Evolutionary conservation across 164 flowering plant species (phyloP), one percentile per base, ranked within the genome.

Genomic region (Umbellularia californica): DNA sequence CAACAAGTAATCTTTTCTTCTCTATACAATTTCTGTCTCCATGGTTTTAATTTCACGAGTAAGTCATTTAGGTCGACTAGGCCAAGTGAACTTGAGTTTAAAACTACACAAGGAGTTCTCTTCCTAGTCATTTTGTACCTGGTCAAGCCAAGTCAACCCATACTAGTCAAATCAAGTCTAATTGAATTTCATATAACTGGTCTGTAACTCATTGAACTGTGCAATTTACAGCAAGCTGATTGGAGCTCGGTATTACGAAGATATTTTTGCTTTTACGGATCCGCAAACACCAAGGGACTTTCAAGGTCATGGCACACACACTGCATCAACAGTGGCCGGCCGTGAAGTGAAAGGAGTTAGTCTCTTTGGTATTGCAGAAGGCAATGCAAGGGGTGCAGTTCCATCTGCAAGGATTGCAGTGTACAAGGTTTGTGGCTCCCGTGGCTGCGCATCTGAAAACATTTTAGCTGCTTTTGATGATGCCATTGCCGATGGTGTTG

Each of bases 401-500:
- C 96, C 96, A 0, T 76, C 85, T 2, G 91, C 95, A 13, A 80
- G 97, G 17, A 72, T 94, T 5, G 97, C 97, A 9, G 76, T 84
- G 82, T 92, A 94, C 89, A 92, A 91, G 74, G 94, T 91, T 0
- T 94, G 98, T 58, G 85, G 94, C 93, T 79, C 24, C 14, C 71
- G 69, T 0, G 96, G 94, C 0, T 92, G 98, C 77, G 41, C 88
- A 1, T 90, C 87, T 76, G 77, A 82, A 81, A 92, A 88, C 84
- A 75, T 94, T 23, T 85, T 94, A 5, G 95, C 95, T 6, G 97
- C 80, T n/a, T 87, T 91, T 69, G 97, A 94, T 15, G 84, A 85
- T 50, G 98, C 98, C 9, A 84, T 91, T 28, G n/a, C 75, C 3
- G 98, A 94, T 63, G 98, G 98, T 3, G 98, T 92, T 7, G 94